phyloP scores from a whole-genome alignment of 140 eudicot genomes.

The Oenanthe javanica region DNA sequence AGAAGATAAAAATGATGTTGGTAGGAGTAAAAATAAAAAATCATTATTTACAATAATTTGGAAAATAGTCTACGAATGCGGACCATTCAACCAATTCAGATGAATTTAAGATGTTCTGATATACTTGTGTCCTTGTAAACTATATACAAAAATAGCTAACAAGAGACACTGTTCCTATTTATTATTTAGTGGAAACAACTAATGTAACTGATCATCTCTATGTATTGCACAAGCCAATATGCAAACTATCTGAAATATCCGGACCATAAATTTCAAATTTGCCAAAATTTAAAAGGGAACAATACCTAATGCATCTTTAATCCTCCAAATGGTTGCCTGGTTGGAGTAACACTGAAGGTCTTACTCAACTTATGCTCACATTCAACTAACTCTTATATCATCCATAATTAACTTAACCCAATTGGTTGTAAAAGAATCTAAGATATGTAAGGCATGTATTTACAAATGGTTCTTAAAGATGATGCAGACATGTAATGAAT shows the following conservation, averaged over 20 bases:
- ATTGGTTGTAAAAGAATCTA: not conserved
- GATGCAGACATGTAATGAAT: not conserved
- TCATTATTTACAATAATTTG: too few species aligned
- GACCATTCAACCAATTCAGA: too few species aligned
- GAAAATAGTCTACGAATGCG: too few species aligned
- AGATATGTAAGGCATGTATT: not conserved
- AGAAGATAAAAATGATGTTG: too few species aligned
- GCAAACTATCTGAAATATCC: not conserved
- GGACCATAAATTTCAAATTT: not conserved
- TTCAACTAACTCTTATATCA: not conserved
- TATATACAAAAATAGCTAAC: too few species aligned
- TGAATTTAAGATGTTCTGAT: too few species aligned
- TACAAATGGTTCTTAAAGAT: not conserved
- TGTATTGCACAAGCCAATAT: not conserved
- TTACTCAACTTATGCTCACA: too few species aligned
- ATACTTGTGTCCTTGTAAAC: too few species aligned
- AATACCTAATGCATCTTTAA: constrained; percentile 1
- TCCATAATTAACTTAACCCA: not conserved
- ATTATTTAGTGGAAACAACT: too few species aligned
- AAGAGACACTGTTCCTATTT: too few species aligned
- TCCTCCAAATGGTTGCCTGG: not conserved
- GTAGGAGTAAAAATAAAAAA: too few species aligned
- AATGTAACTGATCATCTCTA: too few species aligned
- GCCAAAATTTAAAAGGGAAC: not conserved
- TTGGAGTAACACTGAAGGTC: not conserved